Conservation (phyloP, 305 asterid species). For the Fraxinus velutina region DNA sequence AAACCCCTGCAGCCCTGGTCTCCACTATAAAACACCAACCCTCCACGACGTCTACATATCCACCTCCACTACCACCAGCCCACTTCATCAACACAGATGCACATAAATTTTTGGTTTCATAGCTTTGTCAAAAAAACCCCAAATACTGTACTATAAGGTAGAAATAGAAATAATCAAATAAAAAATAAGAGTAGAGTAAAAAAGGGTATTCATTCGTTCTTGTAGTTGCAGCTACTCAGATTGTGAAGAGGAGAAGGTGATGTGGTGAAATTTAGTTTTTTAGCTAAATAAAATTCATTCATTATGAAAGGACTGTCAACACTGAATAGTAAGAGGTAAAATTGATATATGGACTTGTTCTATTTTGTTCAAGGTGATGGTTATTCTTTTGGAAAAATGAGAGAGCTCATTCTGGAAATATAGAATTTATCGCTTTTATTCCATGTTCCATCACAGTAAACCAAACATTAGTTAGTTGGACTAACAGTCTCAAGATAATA, state of each 20-base stretch:
- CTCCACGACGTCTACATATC: background rate
- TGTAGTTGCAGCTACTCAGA: background rate
- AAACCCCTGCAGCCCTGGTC: background rate
- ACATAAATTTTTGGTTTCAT: background rate
- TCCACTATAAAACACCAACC: background rate
- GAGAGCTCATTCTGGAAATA: background rate
- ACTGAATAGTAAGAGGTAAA: background rate
- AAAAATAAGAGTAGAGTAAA: background rate
- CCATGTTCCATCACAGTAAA: background rate
- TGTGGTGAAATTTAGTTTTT: background rate
- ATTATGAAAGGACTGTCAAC: background rate
- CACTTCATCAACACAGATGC: background rate
- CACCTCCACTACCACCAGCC: background rate
- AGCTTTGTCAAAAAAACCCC: background rate
- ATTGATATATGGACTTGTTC: background rate
- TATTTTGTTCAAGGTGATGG: background rate
- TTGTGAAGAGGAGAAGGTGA: background rate
- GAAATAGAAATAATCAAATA: background rate
- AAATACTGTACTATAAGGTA: background rate
- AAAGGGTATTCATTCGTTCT: background rate
- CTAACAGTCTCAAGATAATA: background rate
- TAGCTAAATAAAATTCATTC: background rate
- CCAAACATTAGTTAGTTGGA: background rate
- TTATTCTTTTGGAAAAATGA: background rate
- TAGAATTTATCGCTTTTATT: background rate